Conservation (phyloP, 2,329 filamentous ascomycete species). For the Pestalotiopsis sp. region DNA sequence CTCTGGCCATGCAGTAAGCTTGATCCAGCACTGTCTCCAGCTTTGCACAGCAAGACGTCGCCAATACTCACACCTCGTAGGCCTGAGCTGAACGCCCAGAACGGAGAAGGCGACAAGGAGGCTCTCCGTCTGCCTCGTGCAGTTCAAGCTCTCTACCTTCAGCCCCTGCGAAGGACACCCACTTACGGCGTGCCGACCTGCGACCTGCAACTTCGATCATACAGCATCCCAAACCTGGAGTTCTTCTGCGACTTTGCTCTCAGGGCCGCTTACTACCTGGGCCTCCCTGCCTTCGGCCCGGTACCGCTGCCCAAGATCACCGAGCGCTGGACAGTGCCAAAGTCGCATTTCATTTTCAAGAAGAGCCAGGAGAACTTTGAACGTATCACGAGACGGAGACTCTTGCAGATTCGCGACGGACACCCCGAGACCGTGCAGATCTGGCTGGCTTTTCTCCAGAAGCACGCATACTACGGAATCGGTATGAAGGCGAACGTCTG, state of each 20-base stretch:
- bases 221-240: conserved; percentile 85
- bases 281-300: conserved; percentile 83
- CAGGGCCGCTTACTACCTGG: conserved; percentile 91
- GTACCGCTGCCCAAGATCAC: conserved; percentile 83
- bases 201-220: conserved; percentile 91
- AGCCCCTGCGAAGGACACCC: conserved; percentile 76
- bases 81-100: conserved; percentile 27
- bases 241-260: conserved; percentile 95
- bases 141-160: conserved; percentile 84
- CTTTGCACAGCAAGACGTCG: neutral
- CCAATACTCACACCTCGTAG: neutral
- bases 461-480: conserved; percentile 92
- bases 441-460: conserved; percentile 90
- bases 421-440: conserved; percentile 85
- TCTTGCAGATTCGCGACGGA: conserved; percentile 93
- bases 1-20: conserved; percentile 12
- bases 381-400: conserved; percentile 78
- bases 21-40: neutral
- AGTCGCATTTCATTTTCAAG: conserved; percentile 90
- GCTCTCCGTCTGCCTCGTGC: conserved; percentile 69
- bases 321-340: conserved; percentile 93
- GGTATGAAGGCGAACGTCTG: conserved; percentile 99
- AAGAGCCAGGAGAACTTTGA: conserved; percentile 99
- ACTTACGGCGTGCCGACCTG: conserved; percentile 81
- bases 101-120: conserved; percentile 24